phyloP scores from a whole-genome alignment of 208 protist genomes.

The Balamuthia mandrillaris region DNA sequence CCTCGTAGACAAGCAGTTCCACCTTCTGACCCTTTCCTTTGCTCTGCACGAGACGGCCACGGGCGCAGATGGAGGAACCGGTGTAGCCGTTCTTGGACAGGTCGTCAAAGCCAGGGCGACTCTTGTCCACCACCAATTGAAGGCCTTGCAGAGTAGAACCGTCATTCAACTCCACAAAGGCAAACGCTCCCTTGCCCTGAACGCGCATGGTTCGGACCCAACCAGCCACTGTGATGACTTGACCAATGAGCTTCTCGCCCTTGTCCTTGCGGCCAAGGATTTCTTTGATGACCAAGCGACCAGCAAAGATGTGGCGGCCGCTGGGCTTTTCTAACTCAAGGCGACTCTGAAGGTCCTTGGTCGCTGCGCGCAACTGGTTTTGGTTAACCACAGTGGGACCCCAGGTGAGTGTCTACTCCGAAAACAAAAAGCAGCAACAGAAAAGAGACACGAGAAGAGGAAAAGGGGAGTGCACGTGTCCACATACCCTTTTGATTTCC shows the following conservation, averaged over 20 bases:
- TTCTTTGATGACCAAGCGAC: background rate
- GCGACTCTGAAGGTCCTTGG: no score
- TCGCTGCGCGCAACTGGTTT: no score
- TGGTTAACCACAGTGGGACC: no score
- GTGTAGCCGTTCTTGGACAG: background rate
- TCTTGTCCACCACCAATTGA: slow-evolving; percentile 57
- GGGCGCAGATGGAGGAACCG: background rate
- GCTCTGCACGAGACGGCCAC: slow-evolving; percentile 44
- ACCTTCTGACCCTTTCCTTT: slow-evolving; percentile 25
- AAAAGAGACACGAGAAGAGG: no score
- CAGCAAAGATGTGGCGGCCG: background rate
- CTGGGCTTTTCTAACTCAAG: no score
- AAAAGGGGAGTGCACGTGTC: no score
- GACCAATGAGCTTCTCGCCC: background rate
- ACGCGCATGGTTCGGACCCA: slow-evolving; percentile 14
- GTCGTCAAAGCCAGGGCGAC: background rate
- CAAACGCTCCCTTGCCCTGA: background rate
- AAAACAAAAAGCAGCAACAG: no score
- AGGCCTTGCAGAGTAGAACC: slow-evolving; percentile 46
- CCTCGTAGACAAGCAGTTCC: slow-evolving; percentile 19
- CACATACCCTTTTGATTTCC: no score
- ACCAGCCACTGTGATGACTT: background rate
- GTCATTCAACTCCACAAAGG: slow-evolving; percentile 68
- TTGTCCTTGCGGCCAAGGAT: slow-evolving; percentile 19
- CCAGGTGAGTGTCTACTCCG: no score